phyloP scores from a whole-genome alignment of 306 rosid genomes.

The Prunus kanzakura region DNA sequence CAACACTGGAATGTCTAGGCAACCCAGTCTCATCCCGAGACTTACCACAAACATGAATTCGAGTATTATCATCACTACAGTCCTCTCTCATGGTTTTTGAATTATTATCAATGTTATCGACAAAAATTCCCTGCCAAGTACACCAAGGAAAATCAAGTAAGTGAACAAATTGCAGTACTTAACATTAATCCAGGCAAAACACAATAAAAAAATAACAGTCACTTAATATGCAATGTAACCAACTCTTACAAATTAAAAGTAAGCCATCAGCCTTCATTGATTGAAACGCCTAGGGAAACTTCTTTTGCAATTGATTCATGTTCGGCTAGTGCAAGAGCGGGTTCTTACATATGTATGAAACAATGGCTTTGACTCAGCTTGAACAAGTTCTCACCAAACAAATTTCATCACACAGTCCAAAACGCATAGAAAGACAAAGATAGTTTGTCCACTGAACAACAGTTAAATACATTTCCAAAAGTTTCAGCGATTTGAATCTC shows the following conservation, averaged over 20 bases:
- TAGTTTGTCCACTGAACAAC: conserved; percentile 41
- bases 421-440: conserved; percentile 16
- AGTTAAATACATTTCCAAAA: conserved; percentile 12
- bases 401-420: conserved; percentile 41
- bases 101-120: conserved; percentile 16
- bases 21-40: conserved; percentile 28
- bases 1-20: conserved; percentile 32
- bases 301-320: conserved; percentile 87
- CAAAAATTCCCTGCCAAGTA: conserved; percentile 27
- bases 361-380: conserved; percentile 71
- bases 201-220: neutral
- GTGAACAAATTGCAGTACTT: conserved; percentile 12
- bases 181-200: neutral
- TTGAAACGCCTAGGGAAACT: conserved; percentile 95
- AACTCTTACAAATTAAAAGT: conserved; percentile 97
- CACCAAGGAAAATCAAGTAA: conserved; percentile 18
- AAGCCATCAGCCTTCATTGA: conserved; percentile 84
- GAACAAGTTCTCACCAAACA: conserved; percentile 61
- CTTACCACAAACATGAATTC: conserved; percentile 8
- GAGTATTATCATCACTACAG: neutral
- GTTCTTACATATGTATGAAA: conserved; percentile 76
- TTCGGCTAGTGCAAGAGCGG: conserved; percentile 79
- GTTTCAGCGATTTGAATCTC: neutral
- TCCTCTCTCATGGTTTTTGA: conserved; percentile 22
- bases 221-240: conserved; percentile 48